Percentiles rank a stretch among this genome's conserved stretches.
Conservation (phyloP, 495 filamentous ascomycete species). For the Aspergillus steynii region DNA sequence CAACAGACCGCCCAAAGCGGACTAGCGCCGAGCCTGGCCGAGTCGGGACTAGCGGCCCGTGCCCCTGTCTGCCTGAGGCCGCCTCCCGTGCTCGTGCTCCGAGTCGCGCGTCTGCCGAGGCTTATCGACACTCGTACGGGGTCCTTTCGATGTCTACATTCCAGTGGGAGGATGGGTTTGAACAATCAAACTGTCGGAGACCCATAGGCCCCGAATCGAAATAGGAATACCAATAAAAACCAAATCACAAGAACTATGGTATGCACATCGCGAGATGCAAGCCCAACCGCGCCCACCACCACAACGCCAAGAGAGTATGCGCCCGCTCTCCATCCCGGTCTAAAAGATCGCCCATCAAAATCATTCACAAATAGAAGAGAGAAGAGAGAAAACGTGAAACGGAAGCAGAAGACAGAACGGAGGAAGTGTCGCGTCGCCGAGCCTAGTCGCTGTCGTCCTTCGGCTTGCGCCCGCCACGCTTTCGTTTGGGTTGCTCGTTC, state of each 20-base stretch:
- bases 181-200: conserved; percentile 15
- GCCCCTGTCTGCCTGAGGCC: not conserved
- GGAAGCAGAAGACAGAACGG: not conserved
- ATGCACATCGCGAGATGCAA: conserved; percentile 34
- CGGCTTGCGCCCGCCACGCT: conserved; percentile 45
- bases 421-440: not conserved
- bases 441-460: conserved; percentile 50
- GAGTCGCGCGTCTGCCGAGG: no score
- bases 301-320: conserved; percentile 34
- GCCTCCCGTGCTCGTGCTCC: no score
- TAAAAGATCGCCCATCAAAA: conserved; percentile 33
- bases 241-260: conserved; percentile 17
- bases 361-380: conserved; percentile 8
- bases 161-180: no score
- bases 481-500: conserved; percentile 52
- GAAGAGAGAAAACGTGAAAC: conserved; percentile 6
- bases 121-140: no score
- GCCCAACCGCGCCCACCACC: conserved; percentile 22
- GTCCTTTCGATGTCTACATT: no score
- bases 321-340: conserved; percentile 33
- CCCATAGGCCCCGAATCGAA: conserved; percentile 43
- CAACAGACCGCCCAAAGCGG: no score
- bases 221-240: conserved; percentile 14
- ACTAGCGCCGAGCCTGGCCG: no score
- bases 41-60: not conserved